Base-by-base conservation (phyloP, 768 basidiomycete species). In the Mycena sanguinolenta region DNA sequence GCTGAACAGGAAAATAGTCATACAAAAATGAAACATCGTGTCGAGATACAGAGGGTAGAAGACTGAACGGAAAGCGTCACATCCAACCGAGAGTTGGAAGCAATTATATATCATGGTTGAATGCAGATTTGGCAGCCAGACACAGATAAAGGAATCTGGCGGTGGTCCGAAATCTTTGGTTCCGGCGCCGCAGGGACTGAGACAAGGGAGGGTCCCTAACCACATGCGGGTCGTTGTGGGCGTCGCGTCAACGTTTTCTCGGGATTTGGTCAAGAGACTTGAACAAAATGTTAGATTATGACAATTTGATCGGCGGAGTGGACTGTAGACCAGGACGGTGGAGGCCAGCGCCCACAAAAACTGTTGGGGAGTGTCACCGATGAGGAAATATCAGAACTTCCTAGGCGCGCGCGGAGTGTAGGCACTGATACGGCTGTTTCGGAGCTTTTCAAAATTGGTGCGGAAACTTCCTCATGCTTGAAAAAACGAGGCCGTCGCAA, bases 1-100 rank as follows among this genome's bases (percentile, higher is more conserved):
- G 54, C 70, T 71, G 61, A 71, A 71, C 1, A 71, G 62, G 42
- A 44, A 32, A 23, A 71, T 42, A 1, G 65, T 67, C 36, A 25
- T 62, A n/a, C 53, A 36, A 53, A 62, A 61, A 36, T 55, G 27
- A 23, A 65, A 30, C 34, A 62, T 17, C 49, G 23, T 50, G 23
- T 50, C 23, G 12, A 27, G 25, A 17, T 6, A 9, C 5, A 50
- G 49, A 50, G 27, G 27, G 32, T 5, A 34, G 10, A 14, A 23
- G 23, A 38, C 17, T 8, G 12, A 3, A 12, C 23, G n/a, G 14
- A 8, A 23, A 50, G 25, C 23, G 49, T 50, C 25, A 19, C 19
- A 46, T 27, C 49, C 10, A 17, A 49, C 19, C 3, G 19, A 32
- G n/a, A n/a, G 21, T 23, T 44, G 49, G 12, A 27, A 50, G 49